Percentiles rank a stretch among this genome's conserved stretches.
Conservation (phyloP, 805 yeast species). For the Trichomonascus vanleenenianus region DNA sequence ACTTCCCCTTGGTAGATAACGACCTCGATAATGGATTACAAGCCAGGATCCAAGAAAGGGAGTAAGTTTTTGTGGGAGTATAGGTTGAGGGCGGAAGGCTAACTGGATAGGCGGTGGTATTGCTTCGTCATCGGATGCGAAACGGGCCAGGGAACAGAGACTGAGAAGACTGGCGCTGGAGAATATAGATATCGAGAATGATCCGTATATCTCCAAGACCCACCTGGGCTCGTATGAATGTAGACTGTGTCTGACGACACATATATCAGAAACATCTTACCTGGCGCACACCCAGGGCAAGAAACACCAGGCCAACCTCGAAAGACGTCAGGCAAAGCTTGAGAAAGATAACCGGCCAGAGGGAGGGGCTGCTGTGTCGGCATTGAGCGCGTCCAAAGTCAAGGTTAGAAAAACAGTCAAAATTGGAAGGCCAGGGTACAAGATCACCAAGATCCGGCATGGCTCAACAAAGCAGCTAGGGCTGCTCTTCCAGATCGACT, state of each 20-base stretch:
- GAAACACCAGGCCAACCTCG: constrained; percentile 69
- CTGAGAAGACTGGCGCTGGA: constrained; percentile 52
- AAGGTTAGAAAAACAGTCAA: constrained; percentile 44
- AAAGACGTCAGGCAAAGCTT: constrained; percentile 45
- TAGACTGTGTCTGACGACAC: constrained; percentile 74
- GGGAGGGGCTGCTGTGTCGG: constrained; percentile 16
- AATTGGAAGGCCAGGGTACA: constrained; percentile 69
- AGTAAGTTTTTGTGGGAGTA: too few relatives aligned
- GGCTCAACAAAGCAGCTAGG: constrained; percentile 54
- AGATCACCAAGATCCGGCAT: constrained; percentile 61
- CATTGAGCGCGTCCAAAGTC: constrained; percentile 28
- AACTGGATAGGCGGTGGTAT: constrained; percentile 58
- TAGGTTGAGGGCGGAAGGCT: not conserved
- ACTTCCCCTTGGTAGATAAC: too few relatives aligned
- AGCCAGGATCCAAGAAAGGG: not conserved
- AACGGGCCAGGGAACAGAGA: constrained; percentile 60
- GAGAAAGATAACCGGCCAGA: constrained; percentile 21
- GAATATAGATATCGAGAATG: constrained; percentile 38
- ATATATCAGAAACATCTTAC: constrained; percentile 71
- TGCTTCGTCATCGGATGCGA: constrained; percentile 65
- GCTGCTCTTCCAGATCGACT: constrained; percentile 51
- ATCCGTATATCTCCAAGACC: constrained; percentile 79
- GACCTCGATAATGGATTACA: not conserved
- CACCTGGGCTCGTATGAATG: constrained; percentile 84
- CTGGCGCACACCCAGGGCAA: constrained; percentile 78